Conservation (phyloP, 345 rosid genomes). For the Erysimum cheiranthoides region DNA sequence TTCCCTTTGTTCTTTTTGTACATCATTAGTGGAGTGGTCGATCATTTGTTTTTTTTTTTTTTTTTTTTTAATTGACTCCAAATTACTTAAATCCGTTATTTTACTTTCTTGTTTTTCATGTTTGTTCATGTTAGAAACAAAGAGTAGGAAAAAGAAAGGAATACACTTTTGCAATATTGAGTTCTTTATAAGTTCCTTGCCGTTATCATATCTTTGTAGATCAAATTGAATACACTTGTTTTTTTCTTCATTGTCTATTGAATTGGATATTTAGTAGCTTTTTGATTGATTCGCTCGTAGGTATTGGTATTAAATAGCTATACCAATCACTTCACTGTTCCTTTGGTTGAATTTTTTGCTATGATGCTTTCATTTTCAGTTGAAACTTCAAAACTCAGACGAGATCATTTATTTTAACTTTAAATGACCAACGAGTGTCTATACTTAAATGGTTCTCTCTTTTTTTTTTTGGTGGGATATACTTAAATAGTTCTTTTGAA, state of each 20-base stretch:
- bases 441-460: too few relatives aligned
- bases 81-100: conserved; percentile 22
- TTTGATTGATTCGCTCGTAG: conserved; percentile 13
- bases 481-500: conserved; percentile 2
- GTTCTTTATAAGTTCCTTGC: background rate
- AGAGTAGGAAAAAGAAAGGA: conserved; percentile 37
- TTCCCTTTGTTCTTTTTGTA: conserved; percentile 48
- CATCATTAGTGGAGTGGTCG: conserved; percentile 46
- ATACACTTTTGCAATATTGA: conserved; percentile 30
- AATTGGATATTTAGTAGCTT: background rate
- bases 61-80: background rate
- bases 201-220: background rate
- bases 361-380: conserved; percentile 28
- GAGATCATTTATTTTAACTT: conserved; percentile 4
- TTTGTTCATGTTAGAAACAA: conserved; percentile 40
- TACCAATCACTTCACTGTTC: conserved; percentile 31
- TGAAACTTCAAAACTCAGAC: conserved; percentile 37
- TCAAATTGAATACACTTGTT: background rate
- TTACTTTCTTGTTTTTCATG: conserved; percentile 23
- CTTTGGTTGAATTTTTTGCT: conserved; percentile 28
- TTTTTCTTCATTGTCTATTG: background rate
- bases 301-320: conserved; percentile 21
- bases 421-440: conserved; percentile 1
- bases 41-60: conserved; percentile 35
- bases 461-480: too few relatives aligned